phyloP scores from a whole-genome alignment of 345 rosid species.

The Raphanus sativus region DNA sequence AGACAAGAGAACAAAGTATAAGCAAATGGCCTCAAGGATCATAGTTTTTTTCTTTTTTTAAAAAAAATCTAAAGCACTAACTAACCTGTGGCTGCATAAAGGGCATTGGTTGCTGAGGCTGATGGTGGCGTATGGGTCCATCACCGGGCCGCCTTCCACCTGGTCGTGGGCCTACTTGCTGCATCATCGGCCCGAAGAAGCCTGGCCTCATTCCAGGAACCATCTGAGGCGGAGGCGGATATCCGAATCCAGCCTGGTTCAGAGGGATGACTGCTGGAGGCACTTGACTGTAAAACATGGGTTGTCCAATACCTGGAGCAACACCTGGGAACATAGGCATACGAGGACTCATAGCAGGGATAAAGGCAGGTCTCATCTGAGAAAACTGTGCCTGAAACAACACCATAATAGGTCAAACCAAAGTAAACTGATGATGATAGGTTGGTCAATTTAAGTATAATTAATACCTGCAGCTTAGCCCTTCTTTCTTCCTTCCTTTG shows the following conservation, averaged over 20 bases:
- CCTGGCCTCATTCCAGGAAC: conserved; percentile 83
- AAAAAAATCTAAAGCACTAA: background rate
- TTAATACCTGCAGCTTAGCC: conserved; percentile 93
- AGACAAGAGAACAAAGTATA: background rate
- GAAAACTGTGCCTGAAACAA: conserved; percentile 82
- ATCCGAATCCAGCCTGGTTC: conserved; percentile 93
- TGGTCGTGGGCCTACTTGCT: conserved; percentile 81
- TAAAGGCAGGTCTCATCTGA: conserved; percentile 76
- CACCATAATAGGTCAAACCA: background rate
- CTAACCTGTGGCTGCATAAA: conserved; percentile 79
- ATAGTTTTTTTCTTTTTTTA: background rate
- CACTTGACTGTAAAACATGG: conserved; percentile 82
- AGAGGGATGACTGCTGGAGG: conserved; percentile 81
- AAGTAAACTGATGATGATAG: background rate
- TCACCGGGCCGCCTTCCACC: conserved; percentile 75
- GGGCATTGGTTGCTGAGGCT: conserved; percentile 79
- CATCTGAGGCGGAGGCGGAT: conserved; percentile 95
- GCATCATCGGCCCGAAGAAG: conserved; percentile 72
- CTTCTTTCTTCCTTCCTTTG: conserved; percentile 93
- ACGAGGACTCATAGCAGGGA: conserved; percentile 71
- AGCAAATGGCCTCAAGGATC: background rate
- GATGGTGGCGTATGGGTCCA: conserved; percentile 64
- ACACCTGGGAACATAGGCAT: conserved; percentile 89
- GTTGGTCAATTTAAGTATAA: background rate
- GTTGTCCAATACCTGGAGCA: conserved; percentile 85